phyloP scores from a whole-genome alignment of 2,329 filamentous ascomycete genomes.

The Phyllosticta citribraziliensis region DNA sequence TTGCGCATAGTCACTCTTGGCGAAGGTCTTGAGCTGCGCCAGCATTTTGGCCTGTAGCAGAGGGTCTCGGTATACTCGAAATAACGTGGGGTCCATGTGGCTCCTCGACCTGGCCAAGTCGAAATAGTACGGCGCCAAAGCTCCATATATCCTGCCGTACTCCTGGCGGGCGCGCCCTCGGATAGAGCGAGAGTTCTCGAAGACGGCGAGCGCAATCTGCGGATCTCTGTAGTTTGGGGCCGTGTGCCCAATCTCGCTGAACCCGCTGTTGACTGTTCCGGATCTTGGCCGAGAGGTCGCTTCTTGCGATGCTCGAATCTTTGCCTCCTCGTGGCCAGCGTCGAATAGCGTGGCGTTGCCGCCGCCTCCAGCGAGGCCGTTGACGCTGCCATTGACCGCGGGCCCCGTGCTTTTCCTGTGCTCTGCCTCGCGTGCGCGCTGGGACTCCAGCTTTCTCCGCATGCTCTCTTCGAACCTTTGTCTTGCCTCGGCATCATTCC shows the following conservation, averaged over 20 bases:
- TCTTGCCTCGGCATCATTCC: constrained; percentile 82
- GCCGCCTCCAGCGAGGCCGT: constrained; percentile 28
- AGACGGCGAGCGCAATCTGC: constrained; percentile 55
- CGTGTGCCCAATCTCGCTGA: constrained; percentile 55
- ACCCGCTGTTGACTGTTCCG: constrained; percentile 53
- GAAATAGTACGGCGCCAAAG: constrained; percentile 77
- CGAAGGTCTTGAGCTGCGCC: constrained; percentile 67
- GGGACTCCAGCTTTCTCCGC: constrained; percentile 47
- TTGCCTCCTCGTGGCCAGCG: constrained; percentile 56
- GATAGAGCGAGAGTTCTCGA: constrained; percentile 65
- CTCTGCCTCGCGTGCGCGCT: constrained; percentile 32
- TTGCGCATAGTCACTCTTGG: constrained; percentile 67
- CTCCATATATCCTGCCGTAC: constrained; percentile 84
- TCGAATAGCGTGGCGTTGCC: constrained; percentile 57
- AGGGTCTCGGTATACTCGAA: constrained; percentile 77
- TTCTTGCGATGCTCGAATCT: constrained; percentile 33
- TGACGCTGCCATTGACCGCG: constrained; percentile 22
- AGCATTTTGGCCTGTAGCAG: constrained; percentile 87
- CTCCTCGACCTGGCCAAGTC: constrained; percentile 64
- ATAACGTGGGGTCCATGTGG: constrained; percentile 73
- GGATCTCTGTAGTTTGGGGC: constrained; percentile 40
- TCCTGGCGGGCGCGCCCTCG: constrained; percentile 79
- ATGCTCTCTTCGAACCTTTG: constrained; percentile 65
- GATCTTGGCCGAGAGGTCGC: constrained; percentile 14
- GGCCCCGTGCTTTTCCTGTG: constrained; percentile 29